Base-by-base conservation (phyloP, 805 yeast genomes). In the Barnettozyma sp. region DNA sequence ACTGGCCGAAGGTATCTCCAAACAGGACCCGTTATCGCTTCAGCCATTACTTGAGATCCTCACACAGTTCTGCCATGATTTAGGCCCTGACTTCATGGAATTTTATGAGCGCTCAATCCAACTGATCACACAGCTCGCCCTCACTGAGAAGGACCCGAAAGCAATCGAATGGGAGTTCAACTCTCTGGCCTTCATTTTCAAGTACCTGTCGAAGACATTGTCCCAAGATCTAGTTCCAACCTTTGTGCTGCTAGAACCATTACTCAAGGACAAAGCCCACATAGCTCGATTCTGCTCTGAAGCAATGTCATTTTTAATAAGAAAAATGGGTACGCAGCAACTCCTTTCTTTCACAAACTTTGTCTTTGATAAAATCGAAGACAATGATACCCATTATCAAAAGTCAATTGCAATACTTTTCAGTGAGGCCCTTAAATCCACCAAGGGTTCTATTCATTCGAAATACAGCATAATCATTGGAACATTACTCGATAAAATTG, bases 11-110 rank as follows among this genome's bases (percentile, higher is more conserved):
- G 69, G 71, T 38, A 68, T 82, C 25, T 49, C 56, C 13, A 59
- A 64, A 24, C 73, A 78, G 42, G 95, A 92, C 53, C 67, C 68
- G 16, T 63, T 80, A 38, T 76, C 95, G 1, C 60, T 83, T 30
- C 92, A 87, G 55, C 90, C 97, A 4, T 54, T 85, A 20, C 58
- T 86, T 34, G 98, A 92, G 51, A 60, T 82, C 8, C 56, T 87
- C 17, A 73, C 95, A 0, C 94, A 87, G 51, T 81, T 92, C 48
- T 78, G 87, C 26, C 96, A 85, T 49, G 98, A 90, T 62, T 62
- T 90, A 43, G 97, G 96, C 8, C 80, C 90, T 3, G 97, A 90
- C 47, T 92, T 88, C 52, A 70, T 86, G 65, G 73, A 72, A 7
- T 86, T 64, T 50, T 87, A 85, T 51, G 62, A 62, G 2, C 54